Evolutionary conservation across 345 rosid species (phyloP).

Genomic region (Citrus australasica): DNA sequence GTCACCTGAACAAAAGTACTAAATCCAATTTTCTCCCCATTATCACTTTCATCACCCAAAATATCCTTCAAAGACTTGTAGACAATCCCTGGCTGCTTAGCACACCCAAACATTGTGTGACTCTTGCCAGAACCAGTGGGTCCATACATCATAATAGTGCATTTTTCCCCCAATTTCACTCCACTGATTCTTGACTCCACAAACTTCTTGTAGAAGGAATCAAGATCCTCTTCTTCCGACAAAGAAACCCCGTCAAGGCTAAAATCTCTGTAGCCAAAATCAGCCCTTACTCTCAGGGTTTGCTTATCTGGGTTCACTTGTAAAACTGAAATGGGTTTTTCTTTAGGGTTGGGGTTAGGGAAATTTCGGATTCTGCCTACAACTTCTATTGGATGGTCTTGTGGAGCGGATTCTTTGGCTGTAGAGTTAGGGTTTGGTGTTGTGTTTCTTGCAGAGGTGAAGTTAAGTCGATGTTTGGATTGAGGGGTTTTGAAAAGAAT

Average conservation of each 20-base stretch:
- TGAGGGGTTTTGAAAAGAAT: slow-evolving; percentile 61
- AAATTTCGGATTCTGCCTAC: slow-evolving; percentile 69
- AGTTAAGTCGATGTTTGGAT: slow-evolving; percentile 67
- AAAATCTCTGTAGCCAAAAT: slow-evolving; percentile 85
- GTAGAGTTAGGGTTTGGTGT: slow-evolving; percentile 43
- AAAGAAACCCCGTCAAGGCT: slow-evolving; percentile 82
- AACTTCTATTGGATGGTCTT: slow-evolving; percentile 91
- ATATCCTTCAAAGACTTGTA: slow-evolving; percentile 69
- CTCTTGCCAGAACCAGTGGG: slow-evolving; percentile 98
- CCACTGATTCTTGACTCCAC: slow-evolving; percentile 70
- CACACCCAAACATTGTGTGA: slow-evolving; percentile 89
- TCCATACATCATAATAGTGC: slow-evolving; percentile 97
- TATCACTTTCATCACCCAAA: slow-evolving; percentile 50
- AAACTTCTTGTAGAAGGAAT: slow-evolving; percentile 68
- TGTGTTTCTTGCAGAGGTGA: slow-evolving; percentile 36
- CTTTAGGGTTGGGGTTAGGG: slow-evolving; percentile 61
- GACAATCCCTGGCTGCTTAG: slow-evolving; percentile 89
- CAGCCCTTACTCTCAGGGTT: slow-evolving; percentile 74
- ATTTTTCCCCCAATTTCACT: slow-evolving; percentile 73
- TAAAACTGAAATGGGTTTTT: slow-evolving; percentile 51
- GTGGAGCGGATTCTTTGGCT: slow-evolving; percentile 41
- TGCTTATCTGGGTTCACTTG: slow-evolving; percentile 55
- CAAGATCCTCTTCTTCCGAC: slow-evolving; percentile 75
- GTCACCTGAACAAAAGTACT: slow-evolving; percentile 79
- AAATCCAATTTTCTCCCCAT: slow-evolving; percentile 28